phyloP scores from a whole-genome alignment of 139 green algal species.

The Picochlorum sp. region DNA sequence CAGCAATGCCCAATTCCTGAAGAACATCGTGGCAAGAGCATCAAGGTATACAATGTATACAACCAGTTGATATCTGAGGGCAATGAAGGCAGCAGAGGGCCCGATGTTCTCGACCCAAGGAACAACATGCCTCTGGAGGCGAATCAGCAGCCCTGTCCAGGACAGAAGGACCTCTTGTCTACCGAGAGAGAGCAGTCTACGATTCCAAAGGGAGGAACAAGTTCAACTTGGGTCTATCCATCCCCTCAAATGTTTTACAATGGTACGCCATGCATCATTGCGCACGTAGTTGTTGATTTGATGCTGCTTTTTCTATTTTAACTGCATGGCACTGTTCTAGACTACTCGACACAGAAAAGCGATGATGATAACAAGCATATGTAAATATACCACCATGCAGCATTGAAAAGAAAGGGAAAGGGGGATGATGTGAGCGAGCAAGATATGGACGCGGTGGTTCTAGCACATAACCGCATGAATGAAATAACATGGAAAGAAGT shows the following conservation, averaged over 20 bases:
- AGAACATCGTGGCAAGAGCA: slow-evolving; percentile 13
- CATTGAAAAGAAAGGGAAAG: slow-evolving; percentile 87
- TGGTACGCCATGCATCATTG: slow-evolving; percentile 46
- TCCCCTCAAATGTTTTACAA: slow-evolving; percentile 98
- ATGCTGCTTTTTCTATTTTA: no score
- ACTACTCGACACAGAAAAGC: not conserved
- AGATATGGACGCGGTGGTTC: slow-evolving; percentile 82
- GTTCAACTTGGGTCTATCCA: slow-evolving; percentile 77
- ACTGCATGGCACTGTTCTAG: no score
- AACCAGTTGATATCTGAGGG: slow-evolving; percentile 59
- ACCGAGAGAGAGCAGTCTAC: slow-evolving; percentile 52
- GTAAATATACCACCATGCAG: no score
- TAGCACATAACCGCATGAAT: slow-evolving; percentile 77
- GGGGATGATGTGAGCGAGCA: slow-evolving; percentile 78
- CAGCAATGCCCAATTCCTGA: slow-evolving; percentile 38
- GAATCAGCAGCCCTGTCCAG: slow-evolving; percentile 76
- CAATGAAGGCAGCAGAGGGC: slow-evolving; percentile 3
- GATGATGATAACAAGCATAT: not conserved
- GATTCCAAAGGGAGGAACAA: slow-evolving; percentile 87
- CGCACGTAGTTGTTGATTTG: no score
- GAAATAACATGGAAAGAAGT: slow-evolving; percentile 77
- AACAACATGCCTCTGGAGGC: slow-evolving; percentile 89
- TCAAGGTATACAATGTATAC: slow-evolving; percentile 91
- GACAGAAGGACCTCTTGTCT: slow-evolving; percentile 67
- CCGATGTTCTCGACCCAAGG: slow-evolving; percentile 52